Evolutionary conservation across 208 protist species (phyloP).

Genomic region (Acanthamoeba castellanii): DNA sequence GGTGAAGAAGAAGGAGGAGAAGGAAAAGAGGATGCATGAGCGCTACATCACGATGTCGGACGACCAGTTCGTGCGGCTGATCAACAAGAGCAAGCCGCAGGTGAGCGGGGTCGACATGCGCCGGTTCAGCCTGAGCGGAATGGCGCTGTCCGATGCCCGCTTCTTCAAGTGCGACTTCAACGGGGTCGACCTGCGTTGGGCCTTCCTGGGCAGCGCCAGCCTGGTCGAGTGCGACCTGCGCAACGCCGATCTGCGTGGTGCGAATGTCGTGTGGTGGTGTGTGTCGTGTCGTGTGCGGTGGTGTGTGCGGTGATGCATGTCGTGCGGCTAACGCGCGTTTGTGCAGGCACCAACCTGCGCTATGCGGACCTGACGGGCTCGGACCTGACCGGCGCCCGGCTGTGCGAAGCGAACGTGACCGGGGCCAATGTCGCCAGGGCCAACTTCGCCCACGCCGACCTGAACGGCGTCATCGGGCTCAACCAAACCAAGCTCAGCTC

Average conservation of each 20-base stretch:
- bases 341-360: neutral
- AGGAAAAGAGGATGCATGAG: neutral
- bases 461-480: neutral
- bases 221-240: neutral
- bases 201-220: neutral
- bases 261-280: neutral
- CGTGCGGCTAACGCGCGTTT: neutral
- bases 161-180: slow-evolving; percentile 6
- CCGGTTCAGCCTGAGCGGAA: neutral
- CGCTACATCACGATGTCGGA: neutral
- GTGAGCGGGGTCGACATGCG: neutral
- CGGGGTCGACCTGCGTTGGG: neutral
- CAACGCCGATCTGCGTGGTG: neutral
- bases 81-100: neutral
- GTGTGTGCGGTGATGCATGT: neutral
- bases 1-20: neutral
- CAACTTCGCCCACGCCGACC: neutral
- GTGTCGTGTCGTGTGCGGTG: no score
- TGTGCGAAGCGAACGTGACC: neutral
- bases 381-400: neutral
- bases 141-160: neutral
- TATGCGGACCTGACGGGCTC: neutral
- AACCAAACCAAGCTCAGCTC: neutral
- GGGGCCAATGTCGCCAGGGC: neutral
- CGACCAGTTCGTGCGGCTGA: neutral